These are phyloP conservation scores for Tremella mesenterica DNA, from an alignment of 768 basidiomycete species.

Conservation along the genomic window DNA sequence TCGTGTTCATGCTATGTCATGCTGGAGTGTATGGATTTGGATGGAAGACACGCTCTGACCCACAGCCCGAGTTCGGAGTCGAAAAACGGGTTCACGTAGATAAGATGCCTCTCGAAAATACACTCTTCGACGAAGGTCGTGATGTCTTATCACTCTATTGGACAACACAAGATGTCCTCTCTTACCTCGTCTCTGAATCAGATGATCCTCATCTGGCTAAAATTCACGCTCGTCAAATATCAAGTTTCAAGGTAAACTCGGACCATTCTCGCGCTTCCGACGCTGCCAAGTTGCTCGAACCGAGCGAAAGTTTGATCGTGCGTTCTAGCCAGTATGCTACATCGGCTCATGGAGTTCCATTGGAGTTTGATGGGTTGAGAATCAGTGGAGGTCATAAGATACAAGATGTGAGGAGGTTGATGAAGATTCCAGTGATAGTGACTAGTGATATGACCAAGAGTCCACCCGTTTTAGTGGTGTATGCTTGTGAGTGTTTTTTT, in stretches of 20 bases:
- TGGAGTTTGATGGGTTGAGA: conserved; percentile 72
- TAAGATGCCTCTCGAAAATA: conserved; percentile 98
- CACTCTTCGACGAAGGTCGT: conserved; percentile 89
- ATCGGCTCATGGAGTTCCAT: conserved; percentile 58
- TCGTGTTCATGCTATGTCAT: too few species aligned
- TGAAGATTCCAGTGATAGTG: conserved; percentile 89
- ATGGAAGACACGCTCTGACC: too few species aligned
- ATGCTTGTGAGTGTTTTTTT: conserved; percentile 57
- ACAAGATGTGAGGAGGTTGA: conserved; percentile 86
- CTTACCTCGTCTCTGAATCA: conserved; percentile 87
- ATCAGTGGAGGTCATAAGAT: conserved; percentile 77
- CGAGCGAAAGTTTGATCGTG: conserved; percentile 51
- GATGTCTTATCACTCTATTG: conserved; percentile 84
- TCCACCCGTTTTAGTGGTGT: conserved; percentile 90
- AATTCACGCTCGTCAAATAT: conserved; percentile 86
- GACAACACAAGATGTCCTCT: conserved; percentile 88
- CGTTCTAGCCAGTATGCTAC: conserved; percentile 56
- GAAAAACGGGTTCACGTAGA: conserved; percentile 98
- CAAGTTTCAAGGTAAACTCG: conserved; percentile 68
- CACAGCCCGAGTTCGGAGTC: conserved; percentile 81
- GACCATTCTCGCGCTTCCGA: conserved; percentile 46
- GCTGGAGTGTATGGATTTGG: too few species aligned
- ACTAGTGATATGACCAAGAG: conserved; percentile 92
- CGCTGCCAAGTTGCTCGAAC: conserved; percentile 42
- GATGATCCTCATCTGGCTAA: conserved; percentile 94